phyloP scores from a whole-genome alignment of 1,284 basidiomycete species.

The Malassezia psittaci region DNA sequence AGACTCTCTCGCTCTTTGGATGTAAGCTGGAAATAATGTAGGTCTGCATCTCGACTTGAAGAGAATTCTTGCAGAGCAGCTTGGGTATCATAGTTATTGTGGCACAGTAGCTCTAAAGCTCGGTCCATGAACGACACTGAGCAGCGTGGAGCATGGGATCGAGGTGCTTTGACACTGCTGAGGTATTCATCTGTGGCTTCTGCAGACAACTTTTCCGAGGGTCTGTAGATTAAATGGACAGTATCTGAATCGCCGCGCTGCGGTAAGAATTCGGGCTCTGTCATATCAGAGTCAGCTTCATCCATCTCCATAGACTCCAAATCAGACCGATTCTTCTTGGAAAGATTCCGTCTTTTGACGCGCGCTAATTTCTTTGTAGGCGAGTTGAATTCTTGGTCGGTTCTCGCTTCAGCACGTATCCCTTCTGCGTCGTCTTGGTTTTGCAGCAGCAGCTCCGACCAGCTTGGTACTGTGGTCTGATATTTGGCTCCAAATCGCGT shows the following conservation, averaged over 20 bases:
- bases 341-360: constrained; percentile 19
- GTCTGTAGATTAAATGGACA: constrained; percentile 55
- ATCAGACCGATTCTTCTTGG: constrained; percentile 15
- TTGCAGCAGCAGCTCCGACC: constrained; percentile 34
- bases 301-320: neutral
- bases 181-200: constrained; percentile 60
- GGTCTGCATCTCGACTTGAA: constrained; percentile 41
- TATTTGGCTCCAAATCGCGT: constrained; percentile 77
- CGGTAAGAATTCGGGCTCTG: constrained; percentile 21
- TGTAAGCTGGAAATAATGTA: constrained; percentile 53
- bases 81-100: constrained; percentile 26
- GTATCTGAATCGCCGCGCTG: constrained; percentile 67
- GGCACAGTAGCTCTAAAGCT: constrained; percentile 66
- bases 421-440: neutral
- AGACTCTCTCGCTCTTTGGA: constrained; percentile 63
- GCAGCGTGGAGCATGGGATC: constrained; percentile 50
- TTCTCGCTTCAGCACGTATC: neutral
- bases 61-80: neutral
- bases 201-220: constrained; percentile 47
- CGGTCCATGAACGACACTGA: constrained; percentile 71
- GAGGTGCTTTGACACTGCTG: constrained; percentile 52
- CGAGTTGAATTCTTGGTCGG: neutral
- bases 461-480: constrained; percentile 55
- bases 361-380: neutral
- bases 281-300: constrained; percentile 3